Evolutionary conservation across 2,329 filamentous ascomycete genomes (phyloP), one percentile per base, ranked within the genome.

Genomic region (Sarocladium kiliense): DNA sequence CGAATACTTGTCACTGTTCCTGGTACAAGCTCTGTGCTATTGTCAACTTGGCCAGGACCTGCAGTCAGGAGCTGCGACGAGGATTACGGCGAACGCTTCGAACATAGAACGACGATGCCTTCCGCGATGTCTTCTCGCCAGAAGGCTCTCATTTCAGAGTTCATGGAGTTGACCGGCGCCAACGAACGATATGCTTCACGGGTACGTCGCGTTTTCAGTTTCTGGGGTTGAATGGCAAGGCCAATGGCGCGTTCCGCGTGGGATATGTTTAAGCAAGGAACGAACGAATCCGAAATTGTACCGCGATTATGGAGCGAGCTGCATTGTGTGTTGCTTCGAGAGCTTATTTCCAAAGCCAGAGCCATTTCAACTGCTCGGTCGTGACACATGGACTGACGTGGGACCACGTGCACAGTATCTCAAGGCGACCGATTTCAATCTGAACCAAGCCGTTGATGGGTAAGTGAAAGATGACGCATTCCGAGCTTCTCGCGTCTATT

Each of bases 381-480:
- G 39, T 14, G 39, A 23, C 14, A 44, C 21, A 3, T 11, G 16
- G 7, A 23, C 47, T 51, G 18, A 51, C 47, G 2, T 9, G 7
- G 3, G 27, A 23, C 4, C 21, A 30, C 36, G 30, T 57, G 56
- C 58, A 26, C 25, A 81, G 78, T 79, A 70, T 59, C 70, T 80
- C 21, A 81, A 75, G 61, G 72, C 69, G 47, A 64, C 74, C 5
- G 70, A 71, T 45, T 83, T 77, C 64, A 78, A 76, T 63, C 64
- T 82, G 6, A 76, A 82, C 56, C 72, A 78, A 56, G 80, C 80
- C 37, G 69, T 81, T 50, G 78, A 84, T 70, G 68, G 74, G 81
- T 84, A 73, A 81, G 81, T 82, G n/a, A 14, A n/a, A 16, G 6
- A 21, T 21, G 27, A 27, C 18, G 7, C 11, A 4, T 30, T 7